Evolutionary conservation across 2,329 filamentous ascomycete genomes (phyloP), one percentile per base, ranked within the genome.

Genomic region (Lecanicillium sp.): DNA sequence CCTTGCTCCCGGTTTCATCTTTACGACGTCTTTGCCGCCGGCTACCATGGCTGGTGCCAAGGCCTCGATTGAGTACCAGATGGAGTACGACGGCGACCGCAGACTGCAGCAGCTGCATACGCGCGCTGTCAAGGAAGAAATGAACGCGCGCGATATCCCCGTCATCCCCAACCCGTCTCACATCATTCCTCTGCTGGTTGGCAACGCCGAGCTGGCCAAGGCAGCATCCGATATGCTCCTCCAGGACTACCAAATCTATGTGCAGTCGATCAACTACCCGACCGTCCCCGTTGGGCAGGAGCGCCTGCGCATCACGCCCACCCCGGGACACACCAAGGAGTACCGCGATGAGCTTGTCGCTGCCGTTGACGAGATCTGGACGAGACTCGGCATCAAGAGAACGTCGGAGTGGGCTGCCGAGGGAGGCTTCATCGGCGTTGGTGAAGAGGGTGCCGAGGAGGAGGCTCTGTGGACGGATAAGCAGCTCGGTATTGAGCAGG

Each of bases 241-340:
- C 12, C 83, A 86, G 56, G 86, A 95, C 56, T 87, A 95, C 73
- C 81, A 83, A 52, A 96, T 98, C 63, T 98, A 98, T 64, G 93
- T 98, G 21, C 93, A 98, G 71, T 90, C 89, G 48, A 97, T 98
- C 78, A 98, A 98, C 73, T 97, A 97, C 70, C 93, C 93, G 2
- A 98, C 93, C 44, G 93, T 98, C 3, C 93, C 93, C 2, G 89
- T 95, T 6, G 93, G 93, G n/a, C 90, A 98, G 73, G 93, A 98
- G 69, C 84, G 93, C 50, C 84, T 98, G 49, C 86, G 93, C 56
- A 89, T 98, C 66, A 98, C 93, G 2, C 93, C 93, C 0, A 98
- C 93, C 1, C 93, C 93, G 0, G 93, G 93, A 36, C 93, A 98
- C 66, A 81, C 80, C 48, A 86, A 86, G 68, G 81, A 87, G 57